Conservation (phyloP, 352 stramenopile genomes). For the Pilasporangium apinafurcum region DNA sequence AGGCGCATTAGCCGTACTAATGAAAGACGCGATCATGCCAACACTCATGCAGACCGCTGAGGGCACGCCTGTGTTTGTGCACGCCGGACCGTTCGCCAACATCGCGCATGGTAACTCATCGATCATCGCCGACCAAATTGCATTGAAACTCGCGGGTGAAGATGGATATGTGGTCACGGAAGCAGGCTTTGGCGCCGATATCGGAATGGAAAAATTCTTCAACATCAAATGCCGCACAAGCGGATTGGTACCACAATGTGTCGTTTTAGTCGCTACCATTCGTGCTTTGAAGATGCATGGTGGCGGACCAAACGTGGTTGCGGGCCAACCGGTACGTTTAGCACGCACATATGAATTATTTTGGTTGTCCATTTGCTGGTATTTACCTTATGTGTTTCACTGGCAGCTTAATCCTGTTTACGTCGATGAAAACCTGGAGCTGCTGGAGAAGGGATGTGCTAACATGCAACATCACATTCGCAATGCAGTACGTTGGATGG, state of each 20-base stretch:
- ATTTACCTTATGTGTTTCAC: background rate
- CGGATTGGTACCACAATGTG: conserved; percentile 94
- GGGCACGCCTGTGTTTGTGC: conserved; percentile 94
- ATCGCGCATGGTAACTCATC: conserved; percentile 97
- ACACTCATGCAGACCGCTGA: conserved; percentile 98
- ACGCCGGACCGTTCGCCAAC: conserved; percentile 97
- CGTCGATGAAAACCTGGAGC: conserved; percentile 93
- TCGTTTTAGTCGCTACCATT: conserved; percentile 97
- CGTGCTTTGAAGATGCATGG: conserved; percentile 99
- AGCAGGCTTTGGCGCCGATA: conserved; percentile 97
- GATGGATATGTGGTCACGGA: conserved; percentile 97
- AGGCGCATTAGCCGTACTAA: conserved; percentile 95
- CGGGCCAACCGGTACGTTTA: conserved; percentile 89
- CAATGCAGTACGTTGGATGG: conserved; percentile 82
- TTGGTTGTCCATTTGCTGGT: background rate
- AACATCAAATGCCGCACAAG: conserved; percentile 98
- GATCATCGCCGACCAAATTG: conserved; percentile 96
- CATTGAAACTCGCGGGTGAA: conserved; percentile 90
- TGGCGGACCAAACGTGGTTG: conserved; percentile 92
- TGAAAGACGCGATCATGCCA: conserved; percentile 97
- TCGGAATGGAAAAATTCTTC: conserved; percentile 98
- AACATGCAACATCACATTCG: conserved; percentile 96
- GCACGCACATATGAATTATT: too few relatives aligned
- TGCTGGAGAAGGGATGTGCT: conserved; percentile 87
- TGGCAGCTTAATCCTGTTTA: conserved; percentile 85